Evolutionary conservation across 495 filamentous ascomycete species (phyloP).

Genomic region (Aspergillus mulundensis): DNA sequence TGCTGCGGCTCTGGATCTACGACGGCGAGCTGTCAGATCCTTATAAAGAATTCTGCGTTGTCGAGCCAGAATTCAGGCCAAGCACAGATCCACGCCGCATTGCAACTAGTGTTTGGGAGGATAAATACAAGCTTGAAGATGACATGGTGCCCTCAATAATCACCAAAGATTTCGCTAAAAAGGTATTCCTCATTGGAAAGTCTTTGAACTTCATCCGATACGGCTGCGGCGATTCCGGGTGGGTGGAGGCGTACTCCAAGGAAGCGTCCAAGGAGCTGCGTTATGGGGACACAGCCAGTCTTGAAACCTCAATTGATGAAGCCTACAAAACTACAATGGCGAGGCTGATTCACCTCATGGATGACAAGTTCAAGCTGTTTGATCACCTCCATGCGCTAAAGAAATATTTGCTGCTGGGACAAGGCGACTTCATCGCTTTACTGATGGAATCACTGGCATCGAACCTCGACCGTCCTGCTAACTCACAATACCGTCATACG

Average conservation of each 20-base stretch:
- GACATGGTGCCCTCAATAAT: slow-evolving; percentile 90
- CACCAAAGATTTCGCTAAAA: slow-evolving; percentile 85
- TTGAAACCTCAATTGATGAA: slow-evolving; percentile 91
- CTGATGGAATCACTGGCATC: slow-evolving; percentile 94
- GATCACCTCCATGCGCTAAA: slow-evolving; percentile 90
- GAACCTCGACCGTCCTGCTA: slow-evolving; percentile 92
- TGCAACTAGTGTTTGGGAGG: slow-evolving; percentile 93
- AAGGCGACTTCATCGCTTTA: slow-evolving; percentile 95
- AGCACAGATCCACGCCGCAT: slow-evolving; percentile 55
- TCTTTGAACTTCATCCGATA: slow-evolving; percentile 97
- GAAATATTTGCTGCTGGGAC: slow-evolving; percentile 88
- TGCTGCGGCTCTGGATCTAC: slow-evolving; percentile 96
- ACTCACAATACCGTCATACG: slow-evolving; percentile 90
- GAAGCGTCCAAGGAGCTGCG: slow-evolving; percentile 84
- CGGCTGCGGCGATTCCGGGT: slow-evolving; percentile 85
- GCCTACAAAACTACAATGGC: slow-evolving; percentile 98
- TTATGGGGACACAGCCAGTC: slow-evolving; percentile 89
- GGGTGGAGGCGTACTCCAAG: slow-evolving; percentile 97
- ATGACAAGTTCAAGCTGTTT: slow-evolving; percentile 86
- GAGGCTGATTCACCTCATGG: slow-evolving; percentile 90
- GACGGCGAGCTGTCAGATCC: slow-evolving; percentile 97
- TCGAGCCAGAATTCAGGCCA: slow-evolving; percentile 57
- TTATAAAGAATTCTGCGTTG: slow-evolving; percentile 92
- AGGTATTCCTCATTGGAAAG: slow-evolving; percentile 96
- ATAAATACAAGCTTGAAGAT: slow-evolving; percentile 86